phyloP scores from a whole-genome alignment of 192 early-diverging fungal species.

The Phlyctochytrium arcticum region DNA sequence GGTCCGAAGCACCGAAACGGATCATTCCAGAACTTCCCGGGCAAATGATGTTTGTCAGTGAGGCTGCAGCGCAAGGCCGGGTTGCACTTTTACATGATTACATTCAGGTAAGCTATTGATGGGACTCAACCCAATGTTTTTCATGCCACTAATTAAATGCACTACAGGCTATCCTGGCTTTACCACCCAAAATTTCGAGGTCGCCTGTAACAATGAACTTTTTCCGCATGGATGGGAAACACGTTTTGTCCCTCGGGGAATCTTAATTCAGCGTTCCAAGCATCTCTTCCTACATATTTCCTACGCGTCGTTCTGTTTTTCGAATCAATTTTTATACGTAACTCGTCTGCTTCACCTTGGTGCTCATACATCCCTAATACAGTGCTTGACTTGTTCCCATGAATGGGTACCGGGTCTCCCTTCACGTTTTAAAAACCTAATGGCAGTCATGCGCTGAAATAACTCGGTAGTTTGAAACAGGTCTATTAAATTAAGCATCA shows the following conservation, averaged over 20 bases:
- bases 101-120: conserved; percentile 32
- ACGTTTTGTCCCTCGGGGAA: background rate
- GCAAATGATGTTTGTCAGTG: conserved; percentile 60
- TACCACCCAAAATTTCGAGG: conserved; percentile 47
- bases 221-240: conserved; percentile 42
- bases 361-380: too few species aligned
- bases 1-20: conserved; percentile 12
- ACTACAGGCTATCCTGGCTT: conserved; percentile 34
- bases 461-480: too few species aligned
- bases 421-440: too few species aligned
- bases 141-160: background rate
- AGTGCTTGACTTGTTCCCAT: too few species aligned
- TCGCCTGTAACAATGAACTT: conserved; percentile 47
- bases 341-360: too few species aligned
- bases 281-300: too few species aligned
- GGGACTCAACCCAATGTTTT: conserved; percentile 2
- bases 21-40: conserved; percentile 54
- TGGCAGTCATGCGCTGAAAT: too few species aligned
- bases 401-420: too few species aligned
- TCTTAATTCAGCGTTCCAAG: too few species aligned
- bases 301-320: too few species aligned
- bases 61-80: conserved; percentile 42
- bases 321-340: too few species aligned
- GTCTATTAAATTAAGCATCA: too few species aligned
- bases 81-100: conserved; percentile 44